Evolutionary conservation across 2,329 filamentous ascomycete species (phyloP), one percentile per base, ranked within the genome.

Genomic region (Alternaria panax): DNA sequence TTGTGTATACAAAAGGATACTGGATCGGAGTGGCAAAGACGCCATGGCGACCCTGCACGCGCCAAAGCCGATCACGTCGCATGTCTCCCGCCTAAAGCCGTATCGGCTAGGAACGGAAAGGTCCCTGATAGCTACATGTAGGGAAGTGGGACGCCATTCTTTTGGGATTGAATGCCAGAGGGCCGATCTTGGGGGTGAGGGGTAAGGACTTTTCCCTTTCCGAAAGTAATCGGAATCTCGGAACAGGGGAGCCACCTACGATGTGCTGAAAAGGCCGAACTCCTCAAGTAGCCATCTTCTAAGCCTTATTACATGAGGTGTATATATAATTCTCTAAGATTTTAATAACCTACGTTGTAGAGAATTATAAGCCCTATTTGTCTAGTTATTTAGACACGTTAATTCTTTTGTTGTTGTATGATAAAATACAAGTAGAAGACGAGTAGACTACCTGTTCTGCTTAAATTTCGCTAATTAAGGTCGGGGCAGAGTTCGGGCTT

Each of bases 121-220:
- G 40, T 14, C 38, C 27, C 32, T 50, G 22, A 38, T 42, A 45
- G 36, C 25, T 9, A 27, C 20, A 48, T 25, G 28, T 40, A 45
- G n/a, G 25, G 38, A 36, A 27, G 43, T 51, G 22, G 34, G 46
- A 48, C 52, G 27, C 34, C 18, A 25, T 46, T 38, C 48, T 40
- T 40, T 30, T 12, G 40, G 16, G 30, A 42, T 27, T 47, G 41
- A 27, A 27, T 18, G 36, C 25, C 43, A 14, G 36, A 54, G 11
- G 47, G 57, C 41, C 41, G 53, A 57, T 57, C 53, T 14, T 34
- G 20, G n/a, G 25, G 27, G 32, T 54, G 42, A n/a, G 32, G 57
- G 57, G 46, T 57, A 60, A 60, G 53, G 25, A 51, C 57, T 60
- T 60, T 60, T 60, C 57, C 57, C 53, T 28, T 60, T 60, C 57